These are phyloP conservation scores for Fusarium sterilihyphosum DNA, from an alignment of 2,329 filamentous ascomycete species.

Conservation along the genomic window DNA sequence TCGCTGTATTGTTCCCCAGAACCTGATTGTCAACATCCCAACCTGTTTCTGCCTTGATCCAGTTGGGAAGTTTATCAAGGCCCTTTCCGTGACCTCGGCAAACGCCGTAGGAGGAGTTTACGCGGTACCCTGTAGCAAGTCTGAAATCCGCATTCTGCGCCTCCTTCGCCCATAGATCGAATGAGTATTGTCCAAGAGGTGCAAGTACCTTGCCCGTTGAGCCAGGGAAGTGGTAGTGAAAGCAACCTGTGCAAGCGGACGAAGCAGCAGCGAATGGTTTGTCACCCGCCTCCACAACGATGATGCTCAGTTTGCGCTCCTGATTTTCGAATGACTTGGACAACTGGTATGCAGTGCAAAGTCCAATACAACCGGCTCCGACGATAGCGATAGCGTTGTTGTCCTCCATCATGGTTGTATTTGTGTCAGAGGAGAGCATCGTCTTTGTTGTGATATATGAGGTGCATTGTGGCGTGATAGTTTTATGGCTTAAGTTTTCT, in stretches of 20 bases:
- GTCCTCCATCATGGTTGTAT: not conserved
- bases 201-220: fast-evolving
- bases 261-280: not conserved
- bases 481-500: not conserved
- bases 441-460: not conserved
- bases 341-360: not conserved
- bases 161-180: not conserved
- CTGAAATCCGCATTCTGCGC: not conserved
- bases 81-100: not conserved
- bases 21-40: not conserved
- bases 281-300: fast-evolving
- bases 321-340: not conserved
- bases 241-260: not conserved
- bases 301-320: not conserved
- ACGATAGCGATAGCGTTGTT: not conserved
- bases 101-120: not conserved
- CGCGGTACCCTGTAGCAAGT: not conserved
- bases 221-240: not conserved
- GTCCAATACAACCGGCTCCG: not conserved
- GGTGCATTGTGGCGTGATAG: not conserved
- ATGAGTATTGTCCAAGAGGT: not conserved
- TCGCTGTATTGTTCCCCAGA: not conserved
- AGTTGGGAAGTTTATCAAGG: not conserved
- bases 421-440: not conserved
- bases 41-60: not conserved